These are phyloP conservation scores for Meira nashicola DNA, from an alignment of 1,284 basidiomycete genomes.

Conservation along the genomic window DNA sequence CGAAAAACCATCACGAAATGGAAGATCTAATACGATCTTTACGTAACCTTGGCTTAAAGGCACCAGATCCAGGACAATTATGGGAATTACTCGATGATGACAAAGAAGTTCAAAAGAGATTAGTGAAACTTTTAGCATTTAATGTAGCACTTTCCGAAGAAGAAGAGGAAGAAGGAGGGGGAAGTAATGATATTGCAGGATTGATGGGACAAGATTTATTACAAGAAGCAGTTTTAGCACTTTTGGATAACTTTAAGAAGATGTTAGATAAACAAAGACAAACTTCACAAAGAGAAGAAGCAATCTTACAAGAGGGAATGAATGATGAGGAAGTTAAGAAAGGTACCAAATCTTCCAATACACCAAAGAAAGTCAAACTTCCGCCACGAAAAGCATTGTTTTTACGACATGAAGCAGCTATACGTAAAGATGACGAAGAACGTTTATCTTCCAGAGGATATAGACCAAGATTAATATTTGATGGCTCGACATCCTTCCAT, in stretches of 20 bases:
- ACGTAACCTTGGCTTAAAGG: conserved; percentile 35
- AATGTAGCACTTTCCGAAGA: conserved; percentile 12
- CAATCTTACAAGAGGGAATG: conserved; percentile 16
- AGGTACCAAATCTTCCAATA: background rate
- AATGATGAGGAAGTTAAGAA: too few relatives aligned
- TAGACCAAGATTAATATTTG: conserved; percentile 25
- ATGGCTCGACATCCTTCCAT: conserved; percentile 31
- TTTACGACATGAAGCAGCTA: conserved; percentile 24
- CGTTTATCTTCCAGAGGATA: conserved; percentile 14
- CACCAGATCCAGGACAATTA: conserved; percentile 42
- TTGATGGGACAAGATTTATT: conserved; percentile 46
- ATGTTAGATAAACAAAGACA: conserved; percentile 35
- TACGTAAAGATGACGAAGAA: conserved; percentile 30
- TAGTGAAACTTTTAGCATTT: conserved; percentile 43
- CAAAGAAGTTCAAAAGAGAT: conserved; percentile 9
- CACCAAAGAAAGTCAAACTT: conserved; percentile 33
- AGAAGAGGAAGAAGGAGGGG: conserved; percentile 14
- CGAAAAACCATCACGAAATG: conserved; percentile 19
- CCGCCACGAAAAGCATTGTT: conserved; percentile 40
- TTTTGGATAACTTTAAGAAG: conserved; percentile 45
- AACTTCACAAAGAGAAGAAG: conserved; percentile 10
- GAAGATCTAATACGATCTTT: conserved; percentile 46
- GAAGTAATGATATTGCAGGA: conserved; percentile 15
- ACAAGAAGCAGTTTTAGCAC: conserved; percentile 42
- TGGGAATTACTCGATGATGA: conserved; percentile 35